These are phyloP conservation scores for Sugiyamaella neomexicana DNA, from an alignment of 1,139 yeast species.

Conservation along the genomic window DNA sequence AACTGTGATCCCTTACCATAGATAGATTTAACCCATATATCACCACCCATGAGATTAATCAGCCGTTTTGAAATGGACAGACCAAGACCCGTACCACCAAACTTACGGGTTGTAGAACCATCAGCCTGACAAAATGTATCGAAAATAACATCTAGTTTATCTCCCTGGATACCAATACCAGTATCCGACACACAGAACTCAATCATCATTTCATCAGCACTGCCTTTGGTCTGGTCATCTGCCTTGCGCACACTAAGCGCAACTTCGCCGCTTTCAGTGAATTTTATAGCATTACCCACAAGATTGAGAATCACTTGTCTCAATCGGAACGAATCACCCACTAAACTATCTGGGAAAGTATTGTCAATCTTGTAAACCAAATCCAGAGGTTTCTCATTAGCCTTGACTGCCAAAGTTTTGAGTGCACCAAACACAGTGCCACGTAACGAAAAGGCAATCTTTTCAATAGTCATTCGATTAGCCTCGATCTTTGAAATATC, in stretches of 20 bases:
- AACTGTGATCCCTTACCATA: conserved; percentile 84
- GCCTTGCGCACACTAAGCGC: conserved; percentile 46
- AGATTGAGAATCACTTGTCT: conserved; percentile 80
- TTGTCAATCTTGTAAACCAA: conserved; percentile 79
- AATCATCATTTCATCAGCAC: conserved; percentile 59
- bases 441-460: conserved; percentile 77
- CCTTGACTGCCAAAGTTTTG: conserved; percentile 83
- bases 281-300: conserved; percentile 86
- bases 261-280: conserved; percentile 79
- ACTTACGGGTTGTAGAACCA: conserved; percentile 86
- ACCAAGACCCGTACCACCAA: conserved; percentile 90
- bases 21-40: conserved; percentile 81
- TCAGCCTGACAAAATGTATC: conserved; percentile 92
- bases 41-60: conserved; percentile 86
- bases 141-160: conserved; percentile 77
- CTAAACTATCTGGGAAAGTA: conserved; percentile 79
- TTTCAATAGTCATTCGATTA: conserved; percentile 87
- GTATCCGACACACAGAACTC: conserved; percentile 88
- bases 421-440: conserved; percentile 88
- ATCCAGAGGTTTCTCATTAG: conserved; percentile 80
- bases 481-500: conserved; percentile 93
- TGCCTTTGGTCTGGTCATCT: conserved; percentile 42
- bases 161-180: conserved; percentile 84
- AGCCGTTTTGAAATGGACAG: conserved; percentile 82
- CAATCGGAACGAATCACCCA: conserved; percentile 83